Evolutionary conservation across 2,329 filamentous ascomycete species (phyloP), one percentile per base, ranked within the genome.

Genomic region (Beauveria asiatica): DNA sequence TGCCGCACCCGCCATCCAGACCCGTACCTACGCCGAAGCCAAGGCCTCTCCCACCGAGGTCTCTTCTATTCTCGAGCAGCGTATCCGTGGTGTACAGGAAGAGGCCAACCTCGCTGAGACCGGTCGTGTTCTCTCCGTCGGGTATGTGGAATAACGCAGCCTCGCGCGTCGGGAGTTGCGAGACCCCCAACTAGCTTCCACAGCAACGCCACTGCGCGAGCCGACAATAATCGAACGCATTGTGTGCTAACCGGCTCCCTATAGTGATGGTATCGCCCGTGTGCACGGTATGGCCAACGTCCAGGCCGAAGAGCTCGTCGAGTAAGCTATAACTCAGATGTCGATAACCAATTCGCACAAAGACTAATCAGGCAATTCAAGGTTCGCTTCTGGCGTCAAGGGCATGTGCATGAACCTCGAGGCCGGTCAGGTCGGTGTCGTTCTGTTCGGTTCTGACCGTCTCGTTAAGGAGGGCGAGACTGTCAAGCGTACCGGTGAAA

Each of bases 331-430:
- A 16, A 21, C 13, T 19, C 13, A 30, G n/a, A 57, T 25, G 53
- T 42, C 53, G 37, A 59, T 60, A 27, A 59, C 7, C 33, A 51
- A 61, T 50, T 64, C 71, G 9, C 21, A 58, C 13, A 33, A 8
- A 30, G 13, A 25, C 57, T 60, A 54, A 60, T 13, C 67, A 69
- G 59, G n/a, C 39, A 6, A 27, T 62, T 52, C 27, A 68, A 97
- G 92, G 85, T 99, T 99, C 84, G 91, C 94, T 74, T 99, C 94
- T 68, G 94, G 94, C 79, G 94, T 97, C 81, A 97, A 97, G 88
- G 94, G 94, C 80, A 99, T 99, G 94, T 97, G 93, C 90, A 97
- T 99, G 93, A 99, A 99, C 90, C 88, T 99, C 81, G 94, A 99
- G 84, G 94, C 94, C 80, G 94, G 94, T 79, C 94, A 97, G 82